Conservation (phyloP, 2,329 filamentous ascomycete species). For the Ascochyta koolunga region DNA sequence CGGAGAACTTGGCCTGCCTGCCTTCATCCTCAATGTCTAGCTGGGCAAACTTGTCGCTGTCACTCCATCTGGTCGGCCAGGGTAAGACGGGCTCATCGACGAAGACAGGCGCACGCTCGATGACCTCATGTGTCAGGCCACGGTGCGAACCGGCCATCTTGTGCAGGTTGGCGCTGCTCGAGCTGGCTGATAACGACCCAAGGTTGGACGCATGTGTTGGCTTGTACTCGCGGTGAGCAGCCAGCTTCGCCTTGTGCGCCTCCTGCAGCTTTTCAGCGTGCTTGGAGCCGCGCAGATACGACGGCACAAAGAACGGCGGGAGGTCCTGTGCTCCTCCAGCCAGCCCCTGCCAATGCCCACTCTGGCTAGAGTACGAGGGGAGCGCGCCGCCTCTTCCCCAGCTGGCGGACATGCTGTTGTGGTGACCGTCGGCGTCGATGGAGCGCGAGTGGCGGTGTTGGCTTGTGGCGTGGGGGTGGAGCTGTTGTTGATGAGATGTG, state of each 20-base stretch:
- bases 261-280: constrained; percentile 80
- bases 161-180: constrained; percentile 64
- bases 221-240: constrained; percentile 53
- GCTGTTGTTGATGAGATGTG: constrained; percentile 62
- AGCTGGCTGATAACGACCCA: constrained; percentile 60
- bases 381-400: constrained; percentile 52
- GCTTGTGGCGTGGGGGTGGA: constrained; percentile 27
- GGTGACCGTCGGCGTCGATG: constrained; percentile 58
- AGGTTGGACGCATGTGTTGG: constrained; percentile 54
- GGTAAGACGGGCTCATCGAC: constrained; percentile 67
- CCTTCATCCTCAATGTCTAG: constrained; percentile 79
- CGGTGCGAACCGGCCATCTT: constrained; percentile 71
- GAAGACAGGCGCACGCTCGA: constrained; percentile 72
- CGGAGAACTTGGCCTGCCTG: constrained; percentile 69
- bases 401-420: constrained; percentile 50
- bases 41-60: constrained; percentile 72
- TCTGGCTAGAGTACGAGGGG: constrained; percentile 57
- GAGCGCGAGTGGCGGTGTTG: constrained; percentile 47
- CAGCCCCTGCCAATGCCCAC: constrained; percentile 44
- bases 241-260: constrained; percentile 66
- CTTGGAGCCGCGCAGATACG: constrained; percentile 78
- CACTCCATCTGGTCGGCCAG: constrained; percentile 85
- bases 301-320: constrained; percentile 76
- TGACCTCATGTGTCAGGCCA: constrained; percentile 81
- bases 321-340: constrained; percentile 34